These are phyloP conservation scores for Claviceps purpurea DNA, from an alignment of 2,329 filamentous ascomycete species.

Conservation along the genomic window DNA sequence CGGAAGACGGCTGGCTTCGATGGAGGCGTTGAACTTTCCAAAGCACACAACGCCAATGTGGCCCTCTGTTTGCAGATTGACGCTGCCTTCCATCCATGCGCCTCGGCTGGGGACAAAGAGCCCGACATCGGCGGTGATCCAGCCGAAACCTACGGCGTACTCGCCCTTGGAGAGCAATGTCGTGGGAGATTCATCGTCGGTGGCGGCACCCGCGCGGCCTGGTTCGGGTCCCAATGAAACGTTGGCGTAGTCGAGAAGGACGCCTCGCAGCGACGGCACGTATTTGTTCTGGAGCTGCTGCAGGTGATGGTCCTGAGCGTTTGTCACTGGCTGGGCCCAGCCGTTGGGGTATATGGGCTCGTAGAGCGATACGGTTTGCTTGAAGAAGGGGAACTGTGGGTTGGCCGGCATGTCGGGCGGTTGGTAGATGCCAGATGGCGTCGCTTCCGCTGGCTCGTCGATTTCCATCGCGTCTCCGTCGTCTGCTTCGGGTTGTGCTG, in stretches of 20 bases:
- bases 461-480: conserved; percentile 25
- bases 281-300: conserved; percentile 65
- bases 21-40: conserved; percentile 82
- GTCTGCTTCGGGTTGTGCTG: not conserved
- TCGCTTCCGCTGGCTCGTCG: conserved; percentile 18
- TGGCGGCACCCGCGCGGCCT: conserved; percentile 32
- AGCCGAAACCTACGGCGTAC: conserved; percentile 74
- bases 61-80: conserved; percentile 79
- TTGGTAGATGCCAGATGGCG: conserved; percentile 21
- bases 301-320: conserved; percentile 60
- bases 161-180: conserved; percentile 52
- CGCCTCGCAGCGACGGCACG: conserved; percentile 56
- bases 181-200: conserved; percentile 34
- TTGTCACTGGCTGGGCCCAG: conserved; percentile 56
- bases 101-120: conserved; percentile 67
- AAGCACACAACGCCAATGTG: conserved; percentile 83
- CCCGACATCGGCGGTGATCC: conserved; percentile 77
- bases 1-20: conserved; percentile 66
- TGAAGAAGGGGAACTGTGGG: conserved; percentile 56
- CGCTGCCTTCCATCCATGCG: conserved; percentile 61
- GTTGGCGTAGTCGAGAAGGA: conserved; percentile 63
- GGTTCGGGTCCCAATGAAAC: conserved; percentile 50
- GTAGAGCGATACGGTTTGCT: conserved; percentile 69
- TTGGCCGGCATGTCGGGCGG: conserved; percentile 25
- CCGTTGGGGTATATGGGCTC: conserved; percentile 60